Evolutionary conservation across 306 rosid species (phyloP).

Genomic region (Lablab purpureus): DNA sequence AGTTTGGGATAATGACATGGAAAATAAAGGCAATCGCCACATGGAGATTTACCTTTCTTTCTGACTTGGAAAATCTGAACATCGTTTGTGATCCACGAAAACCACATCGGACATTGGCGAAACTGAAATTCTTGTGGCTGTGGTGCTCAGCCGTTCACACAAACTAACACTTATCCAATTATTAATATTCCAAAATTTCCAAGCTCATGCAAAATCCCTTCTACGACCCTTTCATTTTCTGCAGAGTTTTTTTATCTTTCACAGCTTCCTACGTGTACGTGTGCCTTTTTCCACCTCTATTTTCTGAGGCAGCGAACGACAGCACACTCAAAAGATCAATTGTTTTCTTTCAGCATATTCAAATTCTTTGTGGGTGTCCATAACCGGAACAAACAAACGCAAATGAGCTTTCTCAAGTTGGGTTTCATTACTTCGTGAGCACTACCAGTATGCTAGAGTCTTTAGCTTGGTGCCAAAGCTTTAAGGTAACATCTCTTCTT

Average conservation of each 20-base stretch:
- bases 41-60: slow-evolving; percentile 46
- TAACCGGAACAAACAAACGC: slow-evolving; percentile 39
- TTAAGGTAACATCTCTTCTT: slow-evolving; percentile 59
- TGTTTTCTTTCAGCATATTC: slow-evolving; percentile 37
- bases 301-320: slow-evolving; percentile 34
- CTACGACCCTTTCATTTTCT: slow-evolving; percentile 26
- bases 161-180: not conserved
- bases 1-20: slow-evolving; percentile 17
- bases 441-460: slow-evolving; percentile 72
- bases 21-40: slow-evolving; percentile 46
- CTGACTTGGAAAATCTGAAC: slow-evolving; percentile 38
- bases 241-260: slow-evolving; percentile 20
- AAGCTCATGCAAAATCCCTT: slow-evolving; percentile 36
- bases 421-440: slow-evolving; percentile 54
- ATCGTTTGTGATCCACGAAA: slow-evolving; percentile 40
- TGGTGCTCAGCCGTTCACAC: slow-evolving; percentile 25
- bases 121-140: slow-evolving; percentile 11
- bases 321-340: slow-evolving; percentile 37
- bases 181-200: not conserved
- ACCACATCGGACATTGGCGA: slow-evolving; percentile 25
- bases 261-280: slow-evolving; percentile 52
- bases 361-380: slow-evolving; percentile 40
- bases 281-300: slow-evolving; percentile 63
- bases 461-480: slow-evolving; percentile 64
- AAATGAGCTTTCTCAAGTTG: slow-evolving; percentile 54